A percentile compares a stretch with the other conserved stretches of the same genome.
Evolutionary conservation across 805 yeast genomes (phyloP).

Genomic region (Saccharomycopsis vini): DNA sequence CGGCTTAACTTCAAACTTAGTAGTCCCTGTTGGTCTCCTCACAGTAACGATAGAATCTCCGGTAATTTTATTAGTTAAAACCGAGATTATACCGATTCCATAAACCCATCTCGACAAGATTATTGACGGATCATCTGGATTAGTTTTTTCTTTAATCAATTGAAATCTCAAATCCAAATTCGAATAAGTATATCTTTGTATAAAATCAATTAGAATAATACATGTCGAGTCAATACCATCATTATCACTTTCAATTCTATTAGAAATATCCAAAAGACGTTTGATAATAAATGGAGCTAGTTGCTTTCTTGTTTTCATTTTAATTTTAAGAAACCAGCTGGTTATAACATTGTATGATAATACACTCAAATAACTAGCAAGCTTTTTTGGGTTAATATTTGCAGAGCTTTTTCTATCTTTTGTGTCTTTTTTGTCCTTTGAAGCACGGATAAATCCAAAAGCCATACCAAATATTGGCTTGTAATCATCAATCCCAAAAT

Average conservation of each 20-base stretch:
- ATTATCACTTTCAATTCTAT: slow-evolving; percentile 15
- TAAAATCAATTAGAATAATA: slow-evolving; percentile 57
- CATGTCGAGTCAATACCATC: slow-evolving; percentile 38
- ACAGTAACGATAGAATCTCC: slow-evolving; percentile 46
- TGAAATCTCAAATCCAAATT: slow-evolving; percentile 44
- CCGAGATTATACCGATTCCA: slow-evolving; percentile 48
- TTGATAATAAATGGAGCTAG: slow-evolving; percentile 56
- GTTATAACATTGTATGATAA: slow-evolving; percentile 62
- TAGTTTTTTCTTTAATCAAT: slow-evolving; percentile 17
- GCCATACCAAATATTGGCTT: slow-evolving; percentile 78
- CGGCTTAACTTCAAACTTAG: slow-evolving; percentile 36
- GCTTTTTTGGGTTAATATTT: slow-evolving; percentile 26
- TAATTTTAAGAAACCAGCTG: slow-evolving; percentile 63
- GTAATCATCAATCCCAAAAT: slow-evolving; percentile 68
- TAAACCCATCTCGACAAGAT: slow-evolving; percentile 45
- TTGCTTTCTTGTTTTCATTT: slow-evolving; percentile 45
- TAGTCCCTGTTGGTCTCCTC: slow-evolving; percentile 61
- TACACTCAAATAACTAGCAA: slow-evolving; percentile 52
- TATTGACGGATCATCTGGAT: slow-evolving; percentile 20
- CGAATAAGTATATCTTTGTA: slow-evolving; percentile 56
- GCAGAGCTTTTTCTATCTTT: not conserved
- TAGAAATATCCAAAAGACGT: slow-evolving; percentile 30
- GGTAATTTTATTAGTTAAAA: slow-evolving; percentile 41
- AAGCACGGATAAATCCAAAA: slow-evolving; percentile 67
- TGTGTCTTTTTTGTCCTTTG: slow-evolving; percentile 36